Evolutionary conservation across 768 basidiomycete genomes (phyloP), one percentile per base, ranked within the genome.

Genomic region (Termitomyces sp.): DNA sequence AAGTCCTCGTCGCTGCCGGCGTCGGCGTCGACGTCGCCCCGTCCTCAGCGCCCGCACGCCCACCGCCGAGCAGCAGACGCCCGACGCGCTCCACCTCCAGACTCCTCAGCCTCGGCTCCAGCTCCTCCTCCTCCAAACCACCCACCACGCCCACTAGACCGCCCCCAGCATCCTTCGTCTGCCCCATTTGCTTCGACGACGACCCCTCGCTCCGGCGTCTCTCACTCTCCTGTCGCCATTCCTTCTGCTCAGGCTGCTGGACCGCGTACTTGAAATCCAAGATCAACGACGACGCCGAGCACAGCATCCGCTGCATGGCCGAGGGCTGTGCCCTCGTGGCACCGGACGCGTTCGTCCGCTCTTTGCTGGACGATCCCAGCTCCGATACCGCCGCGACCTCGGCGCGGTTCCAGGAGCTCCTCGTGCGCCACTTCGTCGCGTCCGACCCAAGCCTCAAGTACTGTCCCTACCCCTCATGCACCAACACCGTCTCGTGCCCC

Each of bases 401-500:
- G 3, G 70, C 68, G 37, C 89, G 94, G 52, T 95, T 93, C 77
- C 85, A 90, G 62, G 92, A 93, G 67, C 83, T 99, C 34, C 79
- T 96, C 52, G 85, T 92, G 52, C 87, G 95, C 55, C 86, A 96
- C 73, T 98, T 90, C 72, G 97, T 99, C 18, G 84, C 83, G 20
- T 91, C 90, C 68, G 88, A 87, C 72, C 75, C 85, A 33, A 85
- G 83, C 57, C 81, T 98, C 68, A 89, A 93, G 72, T 99, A 91
- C 79, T 99, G 97, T 70, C 97, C 97, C 3, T 94, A 93, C 65
- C 95, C 96, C 0, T 84, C 86, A 41, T 99, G 97, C 80, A 89
- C 93, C 41, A 87, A 92, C 71, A 95, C 95, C n/a, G 88, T 98
- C 48, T 88, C 90, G 42, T 98, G 95, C 74, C 81, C 87, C 9